Evolutionary conservation across 176 grass and related monocot species (phyloP), one percentile per base, ranked within the genome.

Genomic region (Eleusine coracana): DNA sequence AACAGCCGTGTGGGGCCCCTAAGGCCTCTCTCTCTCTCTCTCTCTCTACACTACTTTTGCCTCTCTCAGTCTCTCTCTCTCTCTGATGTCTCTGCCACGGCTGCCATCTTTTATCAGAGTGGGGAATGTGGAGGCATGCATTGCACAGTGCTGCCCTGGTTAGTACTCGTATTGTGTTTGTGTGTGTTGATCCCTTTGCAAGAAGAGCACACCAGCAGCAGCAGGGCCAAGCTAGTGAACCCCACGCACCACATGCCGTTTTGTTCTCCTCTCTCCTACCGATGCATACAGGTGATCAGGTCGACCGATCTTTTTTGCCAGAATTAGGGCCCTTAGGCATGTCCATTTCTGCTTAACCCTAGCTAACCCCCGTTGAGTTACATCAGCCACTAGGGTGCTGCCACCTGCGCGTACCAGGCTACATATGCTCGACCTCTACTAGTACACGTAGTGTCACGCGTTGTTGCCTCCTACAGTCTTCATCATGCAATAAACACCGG

Each of bases 41-140:
- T 69, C 54, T n/a, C 54, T 46, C 44, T 40, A 40, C 39, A 40
- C 5, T 40, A 40, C 39, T 40, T 40, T 40, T 54, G 10, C 34
- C 77, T 66, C 39, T 56, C 36, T 49, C 56, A 25, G 25, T 73
- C 68, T 64, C 83, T 69, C 54, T n/a, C 56, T 66, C 23, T 64
- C 29, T 72, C 67, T 63, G 74, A 2, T 54, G 46, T 36, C 16
- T 52, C 74, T 81, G 73, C 70, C 55, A 70, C 82, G 73, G 73
- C 81, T 97, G 90, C 84, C 86, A 93, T 89, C 89, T 91, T 84
- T 61, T 66, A 66, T 66, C 64, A 66, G 64, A 66, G 85, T 82
- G 89, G 89, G 85, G 87, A 89, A 97, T 93, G 82, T 91, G 89
- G 88, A 92, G 89, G 88, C 90, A 92, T 91, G 90, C 83, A 91